A percentile compares a stretch with the other conserved stretches of the same genome.
Evolutionary conservation across 176 grass and related monocot species (phyloP).

Genomic region (Bromus sterilis): DNA sequence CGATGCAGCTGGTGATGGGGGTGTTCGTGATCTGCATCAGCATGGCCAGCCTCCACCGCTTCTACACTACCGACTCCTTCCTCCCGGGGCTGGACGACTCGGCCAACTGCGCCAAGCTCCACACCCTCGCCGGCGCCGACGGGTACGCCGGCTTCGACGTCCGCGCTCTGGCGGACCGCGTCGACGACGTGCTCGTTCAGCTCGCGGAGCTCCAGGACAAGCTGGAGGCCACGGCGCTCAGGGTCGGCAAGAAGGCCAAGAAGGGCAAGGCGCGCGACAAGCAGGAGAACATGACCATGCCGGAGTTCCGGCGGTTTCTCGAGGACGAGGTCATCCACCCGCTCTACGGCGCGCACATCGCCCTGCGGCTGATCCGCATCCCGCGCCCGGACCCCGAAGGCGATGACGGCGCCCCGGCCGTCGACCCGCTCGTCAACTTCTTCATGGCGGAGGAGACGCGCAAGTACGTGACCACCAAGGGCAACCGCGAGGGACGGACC

Average conservation of each 20-base stretch:
- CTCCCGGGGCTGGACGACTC: conserved; percentile 26
- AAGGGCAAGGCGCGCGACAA: conserved; percentile 12
- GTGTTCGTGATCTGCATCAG: conserved; percentile 70
- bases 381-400: conserved; percentile 28
- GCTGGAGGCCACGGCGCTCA: conserved; percentile 62
- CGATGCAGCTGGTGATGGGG: conserved; percentile 63
- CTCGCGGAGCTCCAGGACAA: conserved; percentile 75
- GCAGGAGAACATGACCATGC: conserved; percentile 48
- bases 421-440: conserved; percentile 61
- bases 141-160: conserved; percentile 63
- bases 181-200: conserved; percentile 76
- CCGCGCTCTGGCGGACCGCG: conserved; percentile 64
- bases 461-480: conserved; percentile 57
- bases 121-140: conserved; percentile 18
- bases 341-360: conserved; percentile 66
- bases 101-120: conserved; percentile 23
- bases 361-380: conserved; percentile 65
- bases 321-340: conserved; percentile 90
- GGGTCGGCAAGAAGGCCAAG: conserved; percentile 41
- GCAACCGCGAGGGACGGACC: conserved; percentile 30
- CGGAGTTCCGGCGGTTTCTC: conserved; percentile 65
- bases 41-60: conserved; percentile 75
- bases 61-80: conserved; percentile 34
- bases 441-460: conserved; percentile 59
- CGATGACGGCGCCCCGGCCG: not conserved